A percentile compares a stretch with the other conserved stretches of the same genome.
phyloP scores from a whole-genome alignment of 768 basidiomycete species.

The Leucocoprinus leucothites region DNA sequence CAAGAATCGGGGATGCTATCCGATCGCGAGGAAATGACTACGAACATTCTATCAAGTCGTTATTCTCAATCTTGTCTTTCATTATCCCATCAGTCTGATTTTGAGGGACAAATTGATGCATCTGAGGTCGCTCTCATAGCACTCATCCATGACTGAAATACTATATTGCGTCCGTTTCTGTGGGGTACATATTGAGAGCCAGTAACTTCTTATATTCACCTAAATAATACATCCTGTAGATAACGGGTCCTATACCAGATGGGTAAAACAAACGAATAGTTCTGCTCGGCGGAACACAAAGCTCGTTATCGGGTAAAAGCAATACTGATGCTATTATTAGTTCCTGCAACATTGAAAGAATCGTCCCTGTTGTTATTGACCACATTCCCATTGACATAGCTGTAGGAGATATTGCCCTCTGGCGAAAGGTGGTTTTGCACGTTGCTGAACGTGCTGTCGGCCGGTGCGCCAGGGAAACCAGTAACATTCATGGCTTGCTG shows the following conservation, averaged over 20 bases:
- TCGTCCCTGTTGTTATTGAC: background rate
- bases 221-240: no score
- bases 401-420: background rate
- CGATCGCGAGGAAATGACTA: background rate
- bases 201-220: no score
- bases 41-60: constrained; percentile 56
- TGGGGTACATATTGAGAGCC: no score
- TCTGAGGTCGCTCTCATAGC: no score
- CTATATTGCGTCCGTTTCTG: no score
- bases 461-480: background rate
- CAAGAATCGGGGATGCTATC: no score
- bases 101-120: no score
- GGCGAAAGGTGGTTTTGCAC: background rate
- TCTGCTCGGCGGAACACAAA: background rate
- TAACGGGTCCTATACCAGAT: no score
- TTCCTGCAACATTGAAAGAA: background rate
- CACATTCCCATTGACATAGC: background rate
- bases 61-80: constrained; percentile 50
- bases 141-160: no score
- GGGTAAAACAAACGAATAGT: no score
- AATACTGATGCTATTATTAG: background rate
- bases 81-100: constrained; percentile 37
- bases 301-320: background rate
- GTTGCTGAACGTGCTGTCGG: background rate
- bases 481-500: background rate